phyloP scores from a whole-genome alignment of 2,329 filamentous ascomycete species.

The Fusarium acutatum region DNA sequence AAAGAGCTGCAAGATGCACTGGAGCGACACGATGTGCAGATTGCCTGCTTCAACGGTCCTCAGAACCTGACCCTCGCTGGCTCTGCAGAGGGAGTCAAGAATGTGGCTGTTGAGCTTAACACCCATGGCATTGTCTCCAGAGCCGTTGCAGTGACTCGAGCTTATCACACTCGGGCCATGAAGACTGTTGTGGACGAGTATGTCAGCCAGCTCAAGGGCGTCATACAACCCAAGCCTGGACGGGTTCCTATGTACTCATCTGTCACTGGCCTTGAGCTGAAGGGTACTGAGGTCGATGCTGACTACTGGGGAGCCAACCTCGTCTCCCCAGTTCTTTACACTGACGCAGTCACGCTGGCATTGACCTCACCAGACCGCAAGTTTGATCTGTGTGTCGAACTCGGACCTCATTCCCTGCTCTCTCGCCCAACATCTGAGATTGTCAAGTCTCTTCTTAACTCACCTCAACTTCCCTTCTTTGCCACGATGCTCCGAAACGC shows the following conservation, averaged over 20 bases:
- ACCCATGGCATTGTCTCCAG: slow-evolving; percentile 28
- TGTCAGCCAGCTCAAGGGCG: slow-evolving; percentile 16
- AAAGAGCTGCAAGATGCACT: slow-evolving; percentile 29
- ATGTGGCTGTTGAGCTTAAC: slow-evolving; percentile 22
- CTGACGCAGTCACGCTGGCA: slow-evolving; percentile 34
- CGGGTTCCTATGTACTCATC: slow-evolving; percentile 35
- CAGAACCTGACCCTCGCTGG: slow-evolving; percentile 36
- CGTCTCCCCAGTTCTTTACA: slow-evolving; percentile 36
- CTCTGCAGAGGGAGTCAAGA: slow-evolving; percentile 27
- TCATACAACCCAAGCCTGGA: slow-evolving; percentile 22
- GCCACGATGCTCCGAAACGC: slow-evolving; percentile 34
- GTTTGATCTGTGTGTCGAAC: slow-evolving; percentile 28
- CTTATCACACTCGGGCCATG: slow-evolving; percentile 35
- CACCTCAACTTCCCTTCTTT: slow-evolving; percentile 29
- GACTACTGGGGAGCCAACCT: slow-evolving; percentile 36
- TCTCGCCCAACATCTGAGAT: slow-evolving; percentile 37
- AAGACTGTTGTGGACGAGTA: slow-evolving; percentile 32
- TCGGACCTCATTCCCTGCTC: slow-evolving; percentile 34
- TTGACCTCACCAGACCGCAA: slow-evolving; percentile 23
- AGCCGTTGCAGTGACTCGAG: slow-evolving; percentile 30
- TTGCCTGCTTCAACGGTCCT: slow-evolving; percentile 37
- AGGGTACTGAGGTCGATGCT: slow-evolving; percentile 31
- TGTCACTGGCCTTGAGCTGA: slow-evolving; percentile 24
- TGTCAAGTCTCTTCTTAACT: slow-evolving; percentile 15
- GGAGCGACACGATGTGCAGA: slow-evolving; percentile 31